These are phyloP conservation scores for Purpureocillium lavendulum DNA, from an alignment of 2,329 filamentous ascomycete genomes.

Conservation along the genomic window DNA sequence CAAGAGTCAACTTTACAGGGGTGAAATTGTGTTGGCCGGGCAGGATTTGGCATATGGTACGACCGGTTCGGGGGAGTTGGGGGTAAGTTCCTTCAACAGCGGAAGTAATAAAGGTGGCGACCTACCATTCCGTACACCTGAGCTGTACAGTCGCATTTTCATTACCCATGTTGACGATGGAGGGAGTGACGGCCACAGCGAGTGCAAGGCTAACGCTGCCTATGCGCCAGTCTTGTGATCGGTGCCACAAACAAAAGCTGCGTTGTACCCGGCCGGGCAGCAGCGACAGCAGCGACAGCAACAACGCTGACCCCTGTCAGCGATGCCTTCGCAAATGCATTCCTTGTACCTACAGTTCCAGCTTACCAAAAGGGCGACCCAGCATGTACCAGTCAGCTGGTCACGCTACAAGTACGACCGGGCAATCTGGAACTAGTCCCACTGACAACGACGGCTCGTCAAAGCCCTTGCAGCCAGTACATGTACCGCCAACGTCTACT, in stretches of 20 bases:
- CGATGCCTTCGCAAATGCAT: constrained; percentile 2
- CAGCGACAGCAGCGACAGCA: not conserved
- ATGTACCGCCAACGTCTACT: too few species aligned
- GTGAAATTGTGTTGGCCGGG: too few species aligned
- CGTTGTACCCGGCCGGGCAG: constrained; percentile 2
- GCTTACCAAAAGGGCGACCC: constrained; percentile 4
- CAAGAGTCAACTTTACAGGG: too few species aligned
- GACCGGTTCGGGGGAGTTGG: too few species aligned
- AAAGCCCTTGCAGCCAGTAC: not conserved
- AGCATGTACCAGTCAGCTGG: constrained; percentile 1
- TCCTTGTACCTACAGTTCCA: constrained; percentile 1
- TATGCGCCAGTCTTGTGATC: constrained; percentile 4
- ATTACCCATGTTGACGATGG: too few species aligned
- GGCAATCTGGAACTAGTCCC: not conserved
- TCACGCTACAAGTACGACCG: not conserved
- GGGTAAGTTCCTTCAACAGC: too few species aligned
- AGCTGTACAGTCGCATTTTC: too few species aligned
- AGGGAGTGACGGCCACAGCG: too few species aligned
- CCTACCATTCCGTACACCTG: too few species aligned
- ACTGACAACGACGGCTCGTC: not conserved
- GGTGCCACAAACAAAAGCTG: constrained; percentile 6
- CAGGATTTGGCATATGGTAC: too few species aligned
- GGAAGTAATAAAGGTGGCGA: too few species aligned
- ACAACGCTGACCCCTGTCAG: not conserved
- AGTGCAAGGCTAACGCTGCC: not conserved